Evolutionary conservation across 176 grass and related monocot genomes (phyloP).

Genomic region (Triticum urartu): DNA sequence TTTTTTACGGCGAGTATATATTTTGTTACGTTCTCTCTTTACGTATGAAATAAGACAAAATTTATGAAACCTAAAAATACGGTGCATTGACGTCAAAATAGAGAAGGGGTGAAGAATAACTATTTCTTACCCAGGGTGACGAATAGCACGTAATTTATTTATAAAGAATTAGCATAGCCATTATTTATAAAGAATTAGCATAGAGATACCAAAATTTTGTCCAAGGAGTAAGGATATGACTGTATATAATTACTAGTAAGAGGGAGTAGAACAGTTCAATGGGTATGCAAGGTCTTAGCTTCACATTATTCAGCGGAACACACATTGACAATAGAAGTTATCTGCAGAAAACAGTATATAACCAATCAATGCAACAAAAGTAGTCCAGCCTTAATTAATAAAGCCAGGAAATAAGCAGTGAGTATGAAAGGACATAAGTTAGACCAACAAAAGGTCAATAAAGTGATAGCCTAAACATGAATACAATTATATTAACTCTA

Average conservation of each 20-base stretch:
- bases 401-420: not conserved
- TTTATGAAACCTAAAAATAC: too few species aligned
- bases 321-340: not conserved
- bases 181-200: not conserved
- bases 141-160: too few species aligned
- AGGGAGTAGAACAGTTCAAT: not conserved
- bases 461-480: not conserved
- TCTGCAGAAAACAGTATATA: not conserved
- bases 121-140: too few species aligned
- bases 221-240: not conserved
- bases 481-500: not conserved
- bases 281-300: too few species aligned
- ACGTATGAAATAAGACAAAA: too few species aligned
- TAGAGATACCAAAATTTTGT: not conserved
- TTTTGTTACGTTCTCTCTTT: too few species aligned
- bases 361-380: not conserved
- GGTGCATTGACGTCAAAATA: too few species aligned
- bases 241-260: not conserved
- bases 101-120: too few species aligned
- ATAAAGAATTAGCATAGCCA: not conserved
- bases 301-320: too few species aligned
- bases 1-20: too few species aligned
- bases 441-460: not conserved
- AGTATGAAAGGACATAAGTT: not conserved
- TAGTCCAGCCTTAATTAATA: not conserved